A percentile compares a stretch with the other conserved stretches of the same genome.
Evolutionary conservation across 1,284 basidiomycete species (phyloP).

Genomic region (Mycosarcoma maydis): DNA sequence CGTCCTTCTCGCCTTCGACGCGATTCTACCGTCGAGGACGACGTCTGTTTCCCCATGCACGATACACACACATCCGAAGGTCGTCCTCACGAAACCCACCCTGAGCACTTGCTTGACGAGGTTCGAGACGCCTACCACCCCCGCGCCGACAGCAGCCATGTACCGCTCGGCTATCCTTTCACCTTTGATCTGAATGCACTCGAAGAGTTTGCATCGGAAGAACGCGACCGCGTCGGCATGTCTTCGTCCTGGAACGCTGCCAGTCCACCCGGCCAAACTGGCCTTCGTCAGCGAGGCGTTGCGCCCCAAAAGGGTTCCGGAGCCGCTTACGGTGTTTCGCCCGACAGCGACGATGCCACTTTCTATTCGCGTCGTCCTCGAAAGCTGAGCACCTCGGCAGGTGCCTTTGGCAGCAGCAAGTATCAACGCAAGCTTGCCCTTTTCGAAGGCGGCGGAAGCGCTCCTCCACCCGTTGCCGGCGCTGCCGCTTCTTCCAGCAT

Average conservation of each 20-base stretch:
- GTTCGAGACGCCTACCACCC: conserved; percentile 18
- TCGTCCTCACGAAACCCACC: conserved; percentile 18
- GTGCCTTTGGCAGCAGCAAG: conserved; percentile 54
- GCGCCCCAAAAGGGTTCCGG: conserved; percentile 26
- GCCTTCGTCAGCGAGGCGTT: conserved; percentile 31
- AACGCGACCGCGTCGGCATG: conserved; percentile 55
- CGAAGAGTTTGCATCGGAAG: conserved; percentile 60
- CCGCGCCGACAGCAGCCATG: conserved; percentile 16
- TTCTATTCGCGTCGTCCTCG: conserved; percentile 64
- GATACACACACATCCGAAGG: conserved; percentile 20
- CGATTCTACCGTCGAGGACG: conserved; percentile 55
- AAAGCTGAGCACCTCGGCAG: conserved; percentile 42
- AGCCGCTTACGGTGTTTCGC: conserved; percentile 52
- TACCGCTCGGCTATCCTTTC: conserved; percentile 61
- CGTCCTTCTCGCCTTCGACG: conserved; percentile 41
- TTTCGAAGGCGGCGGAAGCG: conserved; percentile 77
- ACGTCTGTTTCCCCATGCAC: conserved; percentile 65
- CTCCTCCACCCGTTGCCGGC: conserved; percentile 52
- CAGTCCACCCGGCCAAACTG: conserved; percentile 12
- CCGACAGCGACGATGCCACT: conserved; percentile 62
- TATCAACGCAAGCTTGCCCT: conserved; percentile 85
- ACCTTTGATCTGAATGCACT: conserved; percentile 61
- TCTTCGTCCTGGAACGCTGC: conserved; percentile 24
- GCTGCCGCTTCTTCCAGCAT: conserved; percentile 60
- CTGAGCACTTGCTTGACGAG: conserved; percentile 21